phyloP scores from a whole-genome alignment of 352 stramenopile species.

The Albugo laibachii region DNA sequence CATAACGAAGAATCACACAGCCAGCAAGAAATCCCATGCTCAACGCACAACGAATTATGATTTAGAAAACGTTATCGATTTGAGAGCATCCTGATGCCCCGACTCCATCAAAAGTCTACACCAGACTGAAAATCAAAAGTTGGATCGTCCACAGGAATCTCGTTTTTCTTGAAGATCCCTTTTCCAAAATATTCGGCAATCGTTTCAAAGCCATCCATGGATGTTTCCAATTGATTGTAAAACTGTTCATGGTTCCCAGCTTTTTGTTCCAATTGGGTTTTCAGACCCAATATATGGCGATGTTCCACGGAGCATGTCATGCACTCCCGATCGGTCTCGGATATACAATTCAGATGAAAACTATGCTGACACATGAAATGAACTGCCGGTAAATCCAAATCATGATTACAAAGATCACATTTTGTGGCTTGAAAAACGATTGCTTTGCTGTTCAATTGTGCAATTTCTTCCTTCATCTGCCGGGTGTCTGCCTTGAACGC shows the following conservation, averaged over 20 bases:
- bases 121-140: conserved; percentile 65
- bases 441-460: conserved; percentile 57
- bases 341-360: conserved; percentile 81
- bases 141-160: conserved; percentile 22
- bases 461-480: conserved; percentile 81
- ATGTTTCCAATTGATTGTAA: conserved; percentile 82
- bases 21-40: no score
- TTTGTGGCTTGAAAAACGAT: conserved; percentile 83
- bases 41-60: no score
- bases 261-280: conserved; percentile 75
- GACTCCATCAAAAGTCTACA: conserved; percentile 43
- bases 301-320: conserved; percentile 78
- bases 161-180: conserved; percentile 77
- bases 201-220: conserved; percentile 73
- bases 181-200: conserved; percentile 87
- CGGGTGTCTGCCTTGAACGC: conserved; percentile 73
- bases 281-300: conserved; percentile 64
- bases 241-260: conserved; percentile 84
- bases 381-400: conserved; percentile 78
- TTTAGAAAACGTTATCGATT: no score
- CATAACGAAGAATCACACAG: no score
- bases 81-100: neutral
- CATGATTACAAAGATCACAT: conserved; percentile 76
- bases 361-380: conserved; percentile 85
- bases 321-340: conserved; percentile 75